phyloP scores from a whole-genome alignment of 2,329 filamentous ascomycete genomes.

The Dryadomyces sulphureus region DNA sequence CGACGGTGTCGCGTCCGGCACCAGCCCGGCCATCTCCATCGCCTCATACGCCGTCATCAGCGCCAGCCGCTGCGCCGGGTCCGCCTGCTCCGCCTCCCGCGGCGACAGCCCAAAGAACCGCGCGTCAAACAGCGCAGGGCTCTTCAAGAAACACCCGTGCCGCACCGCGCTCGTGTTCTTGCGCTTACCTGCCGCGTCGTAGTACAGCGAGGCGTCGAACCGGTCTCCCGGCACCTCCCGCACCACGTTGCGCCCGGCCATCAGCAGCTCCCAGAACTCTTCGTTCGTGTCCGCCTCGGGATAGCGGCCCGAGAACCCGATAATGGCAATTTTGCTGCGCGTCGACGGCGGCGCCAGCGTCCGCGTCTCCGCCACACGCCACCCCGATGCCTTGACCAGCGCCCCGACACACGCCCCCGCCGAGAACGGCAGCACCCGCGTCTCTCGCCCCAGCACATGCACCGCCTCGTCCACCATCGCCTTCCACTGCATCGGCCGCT shows the following conservation, averaged over 20 bases:
- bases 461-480: no score
- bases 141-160: slow-evolving; percentile 47
- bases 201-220: not conserved
- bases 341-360: no score
- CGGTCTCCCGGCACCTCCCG: not conserved
- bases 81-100: slow-evolving; percentile 54
- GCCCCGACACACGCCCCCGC: no score
- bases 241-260: slow-evolving; percentile 6
- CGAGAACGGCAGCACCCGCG: no score
- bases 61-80: slow-evolving; percentile 65
- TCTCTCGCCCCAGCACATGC: no score
- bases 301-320: slow-evolving; percentile 21
- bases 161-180: not conserved
- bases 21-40: slow-evolving; percentile 64
- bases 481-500: no score
- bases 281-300: slow-evolving; percentile 20
- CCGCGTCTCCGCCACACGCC: no score
- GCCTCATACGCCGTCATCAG: slow-evolving; percentile 67
- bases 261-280: slow-evolving; percentile 19
- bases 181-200: not conserved
- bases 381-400: no score
- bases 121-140: slow-evolving; percentile 62
- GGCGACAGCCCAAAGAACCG: slow-evolving; percentile 56
- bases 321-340: slow-evolving; percentile 22
- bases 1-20: slow-evolving; percentile 56